Percentiles rank a stretch among this genome's conserved stretches.
phyloP scores from a whole-genome alignment of 495 filamentous ascomycete species.

The Annulohypoxylon stygium region DNA sequence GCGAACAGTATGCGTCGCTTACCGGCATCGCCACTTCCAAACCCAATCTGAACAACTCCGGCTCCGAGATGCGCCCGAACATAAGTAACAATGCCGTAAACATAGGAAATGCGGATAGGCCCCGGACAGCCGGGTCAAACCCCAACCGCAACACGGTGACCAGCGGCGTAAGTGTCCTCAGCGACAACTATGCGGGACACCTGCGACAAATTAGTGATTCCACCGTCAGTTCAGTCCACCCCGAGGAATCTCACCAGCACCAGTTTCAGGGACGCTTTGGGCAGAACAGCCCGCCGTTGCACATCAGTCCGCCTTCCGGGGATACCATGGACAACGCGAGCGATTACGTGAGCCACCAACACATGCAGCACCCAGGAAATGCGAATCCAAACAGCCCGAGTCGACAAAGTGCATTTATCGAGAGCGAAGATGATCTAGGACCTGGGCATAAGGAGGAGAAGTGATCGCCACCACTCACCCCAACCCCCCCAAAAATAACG shows the following conservation, averaged over 20 bases:
- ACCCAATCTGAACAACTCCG: constrained; percentile 22
- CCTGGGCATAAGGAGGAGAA: constrained; percentile 4
- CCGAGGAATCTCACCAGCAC: constrained; percentile 30
- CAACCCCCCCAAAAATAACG: not conserved
- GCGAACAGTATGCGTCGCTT: constrained; percentile 39
- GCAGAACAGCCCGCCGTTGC: constrained; percentile 24
- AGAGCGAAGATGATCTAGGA: constrained; percentile 53
- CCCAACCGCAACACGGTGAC: constrained; percentile 43
- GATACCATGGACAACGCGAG: constrained; percentile 13
- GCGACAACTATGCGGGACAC: constrained; percentile 58
- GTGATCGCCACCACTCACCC: not conserved
- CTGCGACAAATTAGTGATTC: constrained; percentile 62
- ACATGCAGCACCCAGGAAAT: not conserved
- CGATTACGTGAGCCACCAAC: constrained; percentile 48
- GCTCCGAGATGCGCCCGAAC: not conserved
- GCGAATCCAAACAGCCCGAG: constrained; percentile 37
- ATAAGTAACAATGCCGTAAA: not conserved
- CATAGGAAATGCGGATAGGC: not conserved
- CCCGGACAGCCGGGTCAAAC: not conserved
- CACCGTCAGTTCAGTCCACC: constrained; percentile 55
- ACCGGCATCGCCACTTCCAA: constrained; percentile 38
- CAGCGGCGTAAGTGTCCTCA: constrained; percentile 59
- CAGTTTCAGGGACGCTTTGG: constrained; percentile 19
- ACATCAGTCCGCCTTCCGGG: constrained; percentile 49
- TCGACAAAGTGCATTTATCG: constrained; percentile 56